Conservation (phyloP, 768 basidiomycete species). For the Pisolithus marmoratus region DNA sequence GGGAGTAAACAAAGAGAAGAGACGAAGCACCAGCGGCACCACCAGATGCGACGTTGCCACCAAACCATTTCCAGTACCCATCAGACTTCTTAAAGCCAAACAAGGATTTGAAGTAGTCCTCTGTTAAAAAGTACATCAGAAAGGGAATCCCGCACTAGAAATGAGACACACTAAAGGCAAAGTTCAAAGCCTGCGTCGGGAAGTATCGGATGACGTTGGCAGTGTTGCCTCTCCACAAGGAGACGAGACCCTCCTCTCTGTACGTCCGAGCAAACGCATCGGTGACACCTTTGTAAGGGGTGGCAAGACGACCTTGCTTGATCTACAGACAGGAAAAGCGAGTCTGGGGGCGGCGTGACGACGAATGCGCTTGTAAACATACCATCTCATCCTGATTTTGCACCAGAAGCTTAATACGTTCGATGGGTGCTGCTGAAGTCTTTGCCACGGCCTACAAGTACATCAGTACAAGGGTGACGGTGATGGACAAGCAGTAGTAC, state of each 20-base stretch:
- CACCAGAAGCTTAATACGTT: conserved; percentile 97
- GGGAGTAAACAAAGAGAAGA: conserved; percentile 98
- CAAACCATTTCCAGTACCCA: conserved; percentile 98
- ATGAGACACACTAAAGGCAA: conserved; percentile 87
- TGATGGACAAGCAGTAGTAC: conserved; percentile 22
- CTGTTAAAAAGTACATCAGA: conserved; percentile 24
- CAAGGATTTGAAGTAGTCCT: conserved; percentile 98
- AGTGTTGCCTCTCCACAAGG: conserved; percentile 99
- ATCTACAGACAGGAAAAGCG: conserved; percentile 47
- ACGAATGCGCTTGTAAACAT: conserved; percentile 10
- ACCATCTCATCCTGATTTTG: conserved; percentile 99
- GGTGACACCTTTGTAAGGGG: conserved; percentile 92
- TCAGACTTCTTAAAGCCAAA: conserved; percentile 99
- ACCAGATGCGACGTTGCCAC: conserved; percentile 96
- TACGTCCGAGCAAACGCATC: conserved; percentile 94
- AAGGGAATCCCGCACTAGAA: not conserved
- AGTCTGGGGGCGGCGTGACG: not conserved
- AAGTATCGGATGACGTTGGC: conserved; percentile 99
- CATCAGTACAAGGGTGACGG: conserved; percentile 11
- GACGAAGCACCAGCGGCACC: conserved; percentile 99
- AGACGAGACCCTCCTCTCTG: conserved; percentile 89
- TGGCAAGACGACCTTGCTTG: conserved; percentile 96
- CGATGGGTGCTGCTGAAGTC: conserved; percentile 98
- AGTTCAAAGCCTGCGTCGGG: conserved; percentile 99
- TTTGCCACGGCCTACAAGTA: conserved; percentile 85